Percentiles rank a stretch among this genome's conserved stretches.
These are phyloP conservation scores for Neurospora sp. DNA, from an alignment of 495 filamentous ascomycete genomes.

Conservation along the genomic window DNA sequence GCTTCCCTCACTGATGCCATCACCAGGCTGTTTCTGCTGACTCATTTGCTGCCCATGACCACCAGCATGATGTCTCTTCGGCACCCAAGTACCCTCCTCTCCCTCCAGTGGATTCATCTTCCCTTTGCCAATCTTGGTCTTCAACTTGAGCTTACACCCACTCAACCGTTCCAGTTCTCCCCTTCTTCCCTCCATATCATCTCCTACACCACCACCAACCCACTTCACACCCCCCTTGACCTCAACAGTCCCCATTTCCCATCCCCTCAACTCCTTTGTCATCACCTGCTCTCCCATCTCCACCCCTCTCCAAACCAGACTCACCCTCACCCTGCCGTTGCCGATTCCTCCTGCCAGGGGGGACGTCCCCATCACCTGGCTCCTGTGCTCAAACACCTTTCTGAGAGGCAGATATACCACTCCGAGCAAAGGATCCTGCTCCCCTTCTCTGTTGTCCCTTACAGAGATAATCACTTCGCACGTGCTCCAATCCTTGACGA, in stretches of 20 bases:
- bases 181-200: constrained; percentile 1
- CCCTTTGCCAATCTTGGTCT: constrained; percentile 38
- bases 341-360: constrained; percentile 58
- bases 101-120: constrained; percentile 43
- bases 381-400: constrained; percentile 44
- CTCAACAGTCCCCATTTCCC: constrained; percentile 59
- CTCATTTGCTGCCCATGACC: background rate
- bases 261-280: constrained; percentile 45
- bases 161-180: constrained; percentile 34
- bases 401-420: constrained; percentile 54
- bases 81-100: constrained; percentile 18
- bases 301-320: constrained; percentile 59
- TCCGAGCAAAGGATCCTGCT: constrained; percentile 57
- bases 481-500: constrained; percentile 56
- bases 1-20: constrained; percentile 32
- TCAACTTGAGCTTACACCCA: constrained; percentile 43
- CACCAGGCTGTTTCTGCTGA: background rate
- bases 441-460: constrained; percentile 53
- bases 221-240: constrained; percentile 31
- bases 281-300: constrained; percentile 49
- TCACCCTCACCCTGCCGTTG: constrained; percentile 54
- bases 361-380: constrained; percentile 52
- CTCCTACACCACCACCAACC: background rate
- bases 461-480: constrained; percentile 55
- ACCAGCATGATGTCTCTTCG: constrained; percentile 4